These are phyloP conservation scores for Centella asiatica DNA, from an alignment of 129 eudicot species.

Conservation along the genomic window DNA sequence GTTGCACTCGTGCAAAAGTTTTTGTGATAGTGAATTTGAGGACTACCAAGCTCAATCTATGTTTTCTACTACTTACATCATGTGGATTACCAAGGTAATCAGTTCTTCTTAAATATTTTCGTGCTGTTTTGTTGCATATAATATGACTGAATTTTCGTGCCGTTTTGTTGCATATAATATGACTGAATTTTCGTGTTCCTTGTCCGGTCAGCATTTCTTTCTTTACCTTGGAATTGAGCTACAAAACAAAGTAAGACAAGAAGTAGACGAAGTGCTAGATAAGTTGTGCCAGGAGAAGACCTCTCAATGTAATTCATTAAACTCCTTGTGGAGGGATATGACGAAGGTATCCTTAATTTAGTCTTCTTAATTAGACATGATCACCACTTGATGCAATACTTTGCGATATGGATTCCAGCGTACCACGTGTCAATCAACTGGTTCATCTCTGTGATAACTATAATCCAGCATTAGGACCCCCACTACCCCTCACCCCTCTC, in stretches of 20 bases:
- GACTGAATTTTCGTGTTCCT: background rate
- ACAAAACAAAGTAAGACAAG: constrained; percentile 23
- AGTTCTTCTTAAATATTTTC: background rate
- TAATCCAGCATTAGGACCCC: too few species aligned
- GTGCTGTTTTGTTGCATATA: background rate
- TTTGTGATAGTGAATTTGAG: constrained; percentile 55
- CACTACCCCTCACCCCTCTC: too few species aligned
- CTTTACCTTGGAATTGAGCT: constrained; percentile 22
- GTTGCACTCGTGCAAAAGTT: constrained; percentile 38
- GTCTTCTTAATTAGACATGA: too few species aligned
- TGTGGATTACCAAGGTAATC: constrained; percentile 69
- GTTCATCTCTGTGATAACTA: too few species aligned
- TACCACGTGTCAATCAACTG: too few species aligned
- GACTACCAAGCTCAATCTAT: constrained; percentile 70
- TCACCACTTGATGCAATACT: too few species aligned
- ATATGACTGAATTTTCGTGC: background rate
- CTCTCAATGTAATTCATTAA: constrained; percentile 45
- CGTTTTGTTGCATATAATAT: background rate
- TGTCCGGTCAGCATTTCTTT: constrained; percentile 41
- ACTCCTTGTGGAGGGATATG: too few species aligned
- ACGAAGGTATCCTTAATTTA: too few species aligned
- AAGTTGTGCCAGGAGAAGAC: constrained; percentile 53
- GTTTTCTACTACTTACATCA: constrained; percentile 60
- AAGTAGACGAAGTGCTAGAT: constrained; percentile 31
- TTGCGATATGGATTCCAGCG: too few species aligned